Evolutionary conservation across 2,329 filamentous ascomycete genomes (phyloP), one percentile per base, ranked within the genome.

Genomic region (Aureobasidium namibiae): DNA sequence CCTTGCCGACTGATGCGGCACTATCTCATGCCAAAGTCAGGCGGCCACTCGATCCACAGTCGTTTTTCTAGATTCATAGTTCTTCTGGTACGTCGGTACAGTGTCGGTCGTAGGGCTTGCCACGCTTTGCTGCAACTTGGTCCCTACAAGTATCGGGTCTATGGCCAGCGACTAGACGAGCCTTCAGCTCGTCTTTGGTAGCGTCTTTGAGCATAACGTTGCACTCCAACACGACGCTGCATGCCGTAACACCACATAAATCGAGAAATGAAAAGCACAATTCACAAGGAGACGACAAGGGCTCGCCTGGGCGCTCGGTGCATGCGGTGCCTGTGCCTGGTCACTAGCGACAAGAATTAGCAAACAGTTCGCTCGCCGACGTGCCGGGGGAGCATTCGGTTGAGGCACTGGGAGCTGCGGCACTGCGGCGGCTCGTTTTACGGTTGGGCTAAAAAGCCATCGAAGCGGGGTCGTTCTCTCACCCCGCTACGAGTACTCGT

Each of bases 381-480:
- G 8, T 18, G 18, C 11, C 24, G 41, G 13, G 49, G 26, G 16
- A 33, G 31, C 36, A 42, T 54, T 54, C 26, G 50, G 52, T 56
- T 56, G 52, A 56, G 52, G 39, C 38, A 36, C 26, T 56, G 14
- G 50, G 36, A 39, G 21, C 36, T 52, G 49, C 49, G 34, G 34
- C 49, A 36, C 31, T 23, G 31, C 34, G 14, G 44, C 44, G 44
- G 44, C 44, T 33, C n/a, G 44, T 31, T n/a, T 36, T 18, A 36
- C 21, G 26, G 46, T 49, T 49, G 31, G 13, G 46, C 31, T 18
- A 46, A 31, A 45, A 44, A 31, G 46, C 23, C 18, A 31, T 33
- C 50, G 38, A 54, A 54, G 50, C 50, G 50, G 50, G 50, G 50
- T 54, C 36, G 3, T 39, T 33, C 33, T 36, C 46, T n/a, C 49